These are phyloP conservation scores for Solanum megistacrolobum DNA, from an alignment of 257 asterid species.

Conservation along the genomic window DNA sequence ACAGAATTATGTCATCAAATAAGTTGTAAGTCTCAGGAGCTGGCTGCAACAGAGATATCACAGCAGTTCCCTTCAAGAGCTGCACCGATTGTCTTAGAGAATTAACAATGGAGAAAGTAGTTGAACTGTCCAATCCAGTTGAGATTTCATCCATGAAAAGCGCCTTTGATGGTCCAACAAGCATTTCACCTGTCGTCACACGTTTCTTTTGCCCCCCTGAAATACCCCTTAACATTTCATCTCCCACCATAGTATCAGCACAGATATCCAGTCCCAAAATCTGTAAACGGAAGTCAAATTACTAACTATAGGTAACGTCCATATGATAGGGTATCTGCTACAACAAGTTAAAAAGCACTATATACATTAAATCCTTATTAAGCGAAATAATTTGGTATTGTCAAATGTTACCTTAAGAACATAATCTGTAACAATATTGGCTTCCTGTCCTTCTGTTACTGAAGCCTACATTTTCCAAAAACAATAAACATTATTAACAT, in stretches of 20 bases:
- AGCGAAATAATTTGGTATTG: background rate
- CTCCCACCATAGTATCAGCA: slow-evolving; percentile 36
- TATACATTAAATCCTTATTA: background rate
- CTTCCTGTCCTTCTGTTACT: slow-evolving; percentile 29
- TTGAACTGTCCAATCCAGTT: slow-evolving; percentile 58
- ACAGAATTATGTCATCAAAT: slow-evolving; percentile 50
- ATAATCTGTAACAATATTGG: slow-evolving; percentile 25
- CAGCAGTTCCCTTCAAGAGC: slow-evolving; percentile 58
- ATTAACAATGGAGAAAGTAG: slow-evolving; percentile 44
- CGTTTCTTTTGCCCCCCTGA: slow-evolving; percentile 35
- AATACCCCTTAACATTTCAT: slow-evolving; percentile 29
- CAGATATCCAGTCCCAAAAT: slow-evolving; percentile 26
- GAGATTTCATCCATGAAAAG: slow-evolving; percentile 73
- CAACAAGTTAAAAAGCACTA: background rate
- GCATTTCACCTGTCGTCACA: slow-evolving; percentile 44
- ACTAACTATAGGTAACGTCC: background rate
- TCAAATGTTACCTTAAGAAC: slow-evolving; percentile 17
- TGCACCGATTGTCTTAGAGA: slow-evolving; percentile 39
- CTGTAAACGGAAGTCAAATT: background rate
- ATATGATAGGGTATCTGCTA: background rate
- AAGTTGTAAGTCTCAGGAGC: slow-evolving; percentile 56
- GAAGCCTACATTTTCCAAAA: slow-evolving; percentile 13
- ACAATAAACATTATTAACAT: background rate
- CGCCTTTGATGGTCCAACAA: slow-evolving; percentile 60
- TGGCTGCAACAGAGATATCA: slow-evolving; percentile 62